phyloP scores from a whole-genome alignment of 163 green algal genomes.

The Volvox carteri region DNA sequence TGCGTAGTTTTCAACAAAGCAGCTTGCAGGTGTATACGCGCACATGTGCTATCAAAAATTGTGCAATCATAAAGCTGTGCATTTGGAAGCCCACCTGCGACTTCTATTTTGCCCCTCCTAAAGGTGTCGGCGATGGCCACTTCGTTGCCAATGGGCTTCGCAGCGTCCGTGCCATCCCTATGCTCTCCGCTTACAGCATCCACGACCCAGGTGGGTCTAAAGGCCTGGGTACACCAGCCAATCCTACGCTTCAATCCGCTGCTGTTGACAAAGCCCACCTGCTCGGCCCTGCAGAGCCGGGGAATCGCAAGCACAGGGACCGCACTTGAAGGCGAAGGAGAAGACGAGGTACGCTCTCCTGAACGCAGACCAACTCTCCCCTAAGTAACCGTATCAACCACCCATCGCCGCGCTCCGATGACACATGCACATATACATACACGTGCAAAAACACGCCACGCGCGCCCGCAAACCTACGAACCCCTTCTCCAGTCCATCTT shows the following conservation, averaged over 20 bases:
- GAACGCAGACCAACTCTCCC: background rate
- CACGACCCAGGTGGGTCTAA: background rate
- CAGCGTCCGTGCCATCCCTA: slow-evolving; percentile 26
- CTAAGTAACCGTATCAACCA: background rate
- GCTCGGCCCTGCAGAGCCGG: slow-evolving; percentile 1
- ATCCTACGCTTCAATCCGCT: background rate
- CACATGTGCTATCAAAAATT: background rate
- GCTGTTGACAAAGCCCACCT: background rate
- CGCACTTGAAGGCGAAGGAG: slow-evolving; percentile 7
- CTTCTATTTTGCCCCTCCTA: no score
- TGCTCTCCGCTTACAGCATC: background rate
- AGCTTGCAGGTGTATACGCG: slow-evolving; percentile 8
- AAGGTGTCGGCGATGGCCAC: slow-evolving; percentile 3
- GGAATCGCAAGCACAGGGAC: background rate
- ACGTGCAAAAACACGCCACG: no score
- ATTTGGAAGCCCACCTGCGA: background rate
- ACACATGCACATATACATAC: background rate
- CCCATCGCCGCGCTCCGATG: background rate
- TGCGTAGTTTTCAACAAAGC: slow-evolving; percentile 4
- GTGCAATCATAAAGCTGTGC: background rate
- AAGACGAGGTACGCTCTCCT: slow-evolving; percentile 11
- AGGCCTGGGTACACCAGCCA: background rate
- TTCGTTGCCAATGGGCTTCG: slow-evolving; percentile 19
- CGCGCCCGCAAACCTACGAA: no score
- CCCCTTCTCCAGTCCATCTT: no score